Conservation (phyloP, 345 rosid genomes). For the Populus tremula region DNA sequence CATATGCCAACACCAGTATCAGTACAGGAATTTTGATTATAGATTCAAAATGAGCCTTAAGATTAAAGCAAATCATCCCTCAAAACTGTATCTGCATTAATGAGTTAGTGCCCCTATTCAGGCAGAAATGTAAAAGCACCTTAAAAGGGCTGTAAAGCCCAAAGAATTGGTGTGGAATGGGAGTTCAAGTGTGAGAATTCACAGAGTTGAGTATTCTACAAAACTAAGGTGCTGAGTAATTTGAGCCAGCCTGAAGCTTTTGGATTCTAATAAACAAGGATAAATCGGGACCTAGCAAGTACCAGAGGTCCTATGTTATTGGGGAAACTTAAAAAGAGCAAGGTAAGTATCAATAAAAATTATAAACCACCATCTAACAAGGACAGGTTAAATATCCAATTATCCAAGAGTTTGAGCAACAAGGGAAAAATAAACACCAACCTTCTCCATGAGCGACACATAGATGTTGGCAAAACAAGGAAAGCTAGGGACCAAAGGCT, state of each 20-base stretch:
- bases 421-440: slow-evolving; percentile 21
- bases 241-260: neutral
- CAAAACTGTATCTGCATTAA: neutral
- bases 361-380: neutral
- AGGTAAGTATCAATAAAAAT: neutral
- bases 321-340: neutral
- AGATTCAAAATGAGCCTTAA: neutral
- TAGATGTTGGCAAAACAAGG: slow-evolving; percentile 89
- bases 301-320: neutral
- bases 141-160: neutral
- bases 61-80: neutral
- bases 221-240: neutral
- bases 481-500: slow-evolving; percentile 90
- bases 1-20: neutral
- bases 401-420: neutral
- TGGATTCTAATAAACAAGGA: neutral
- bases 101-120: neutral
- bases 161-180: neutral
- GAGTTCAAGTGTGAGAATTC: neutral
- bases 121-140: neutral
- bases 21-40: neutral
- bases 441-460: slow-evolving; percentile 97
- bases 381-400: neutral
- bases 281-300: neutral
- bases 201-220: neutral